Evolutionary conservation across 1,284 basidiomycete genomes (phyloP).

Genomic region (Malassezia japonica): DNA sequence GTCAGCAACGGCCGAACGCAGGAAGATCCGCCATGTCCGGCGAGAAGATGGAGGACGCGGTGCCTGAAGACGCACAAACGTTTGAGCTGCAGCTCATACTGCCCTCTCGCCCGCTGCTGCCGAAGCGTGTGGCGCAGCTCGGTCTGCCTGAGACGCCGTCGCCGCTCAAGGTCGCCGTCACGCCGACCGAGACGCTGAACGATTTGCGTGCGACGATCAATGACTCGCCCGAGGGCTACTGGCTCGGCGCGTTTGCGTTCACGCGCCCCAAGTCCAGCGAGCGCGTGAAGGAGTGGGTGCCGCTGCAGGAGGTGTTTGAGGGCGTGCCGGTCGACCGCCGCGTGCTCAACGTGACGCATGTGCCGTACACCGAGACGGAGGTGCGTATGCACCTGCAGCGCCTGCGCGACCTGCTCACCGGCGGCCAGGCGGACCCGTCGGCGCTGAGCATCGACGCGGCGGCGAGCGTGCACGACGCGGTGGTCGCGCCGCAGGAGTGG

Average conservation of each 20-base stretch:
- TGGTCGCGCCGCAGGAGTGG: constrained; percentile 49
- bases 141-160: constrained; percentile 42
- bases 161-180: constrained; percentile 41
- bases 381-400: constrained; percentile 52
- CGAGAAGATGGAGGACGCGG: constrained; percentile 3
- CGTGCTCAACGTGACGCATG: constrained; percentile 43
- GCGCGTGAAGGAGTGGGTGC: constrained; percentile 37
- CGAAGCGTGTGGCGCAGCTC: constrained; percentile 24
- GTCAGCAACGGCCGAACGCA: neutral
- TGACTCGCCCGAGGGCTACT: constrained; percentile 46
- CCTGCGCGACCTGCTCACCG: constrained; percentile 51
- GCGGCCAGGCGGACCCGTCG: constrained; percentile 49
- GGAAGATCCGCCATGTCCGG: neutral
- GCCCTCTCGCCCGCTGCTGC: constrained; percentile 39
- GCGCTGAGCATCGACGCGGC: constrained; percentile 51
- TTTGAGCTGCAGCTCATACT: constrained; percentile 44
- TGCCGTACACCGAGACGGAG: constrained; percentile 53
- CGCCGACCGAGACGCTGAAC: constrained; percentile 44
- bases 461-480: constrained; percentile 52
- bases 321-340: constrained; percentile 31
- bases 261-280: constrained; percentile 25
- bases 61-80: constrained; percentile 21
- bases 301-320: constrained; percentile 39
- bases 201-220: constrained; percentile 43
- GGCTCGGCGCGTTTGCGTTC: constrained; percentile 47